Percentiles rank a stretch among this genome's conserved stretches.
phyloP scores from a whole-genome alignment of 768 basidiomycete genomes.

The Cystofilobasidium bisporidii region DNA sequence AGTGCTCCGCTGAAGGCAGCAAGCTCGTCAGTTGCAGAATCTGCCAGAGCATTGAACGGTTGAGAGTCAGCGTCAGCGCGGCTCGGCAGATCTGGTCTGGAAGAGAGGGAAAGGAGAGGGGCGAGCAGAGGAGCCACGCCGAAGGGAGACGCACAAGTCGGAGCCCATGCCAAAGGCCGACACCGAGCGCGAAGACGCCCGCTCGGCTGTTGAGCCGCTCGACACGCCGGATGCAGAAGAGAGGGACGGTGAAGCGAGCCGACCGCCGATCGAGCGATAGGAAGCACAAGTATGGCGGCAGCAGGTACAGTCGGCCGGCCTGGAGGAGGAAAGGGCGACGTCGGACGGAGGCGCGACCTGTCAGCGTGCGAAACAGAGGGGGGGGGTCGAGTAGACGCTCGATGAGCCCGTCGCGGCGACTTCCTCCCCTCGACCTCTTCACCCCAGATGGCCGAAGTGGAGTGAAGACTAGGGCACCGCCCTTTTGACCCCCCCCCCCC shows the following conservation, averaged over 20 bases:
- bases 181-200: slow-evolving; percentile 89
- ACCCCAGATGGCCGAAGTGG: too few relatives aligned
- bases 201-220: slow-evolving; percentile 87
- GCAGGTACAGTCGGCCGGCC: slow-evolving; percentile 83
- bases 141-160: slow-evolving; percentile 76
- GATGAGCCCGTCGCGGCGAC: too few relatives aligned
- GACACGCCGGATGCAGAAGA: slow-evolving; percentile 84
- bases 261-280: slow-evolving; percentile 83
- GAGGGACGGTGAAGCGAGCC: slow-evolving; percentile 78
- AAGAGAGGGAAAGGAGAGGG: too few relatives aligned
- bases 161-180: slow-evolving; percentile 87
- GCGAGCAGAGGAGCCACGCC: too few relatives aligned
- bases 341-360: slow-evolving; percentile 2
- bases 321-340: slow-evolving; percentile 35
- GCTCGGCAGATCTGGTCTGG: too few relatives aligned
- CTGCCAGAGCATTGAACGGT: too few relatives aligned
- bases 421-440: too few relatives aligned
- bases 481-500: too few relatives aligned
- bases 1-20: slow-evolving; percentile 82
- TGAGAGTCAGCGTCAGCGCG: too few relatives aligned
- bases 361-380: too few relatives aligned
- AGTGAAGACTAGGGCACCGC: too few relatives aligned
- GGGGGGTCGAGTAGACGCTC: too few relatives aligned
- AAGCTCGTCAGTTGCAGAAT: slow-evolving; percentile 87
- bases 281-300: slow-evolving; percentile 84